Conservation (phyloP, 306 rosid genomes). For the Herpetospermum pedunculosum region DNA sequence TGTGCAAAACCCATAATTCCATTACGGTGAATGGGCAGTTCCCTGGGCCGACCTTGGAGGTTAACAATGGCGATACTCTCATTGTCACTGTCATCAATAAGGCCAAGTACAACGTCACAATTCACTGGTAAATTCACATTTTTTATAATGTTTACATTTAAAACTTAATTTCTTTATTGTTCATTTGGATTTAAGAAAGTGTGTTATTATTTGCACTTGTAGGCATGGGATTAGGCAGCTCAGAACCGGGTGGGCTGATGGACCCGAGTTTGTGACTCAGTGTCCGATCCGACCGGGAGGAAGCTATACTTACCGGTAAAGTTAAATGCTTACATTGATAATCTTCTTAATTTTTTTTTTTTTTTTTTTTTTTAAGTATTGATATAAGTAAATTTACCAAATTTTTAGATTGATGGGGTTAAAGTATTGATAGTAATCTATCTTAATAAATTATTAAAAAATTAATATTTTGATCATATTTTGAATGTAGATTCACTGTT, state of each 20-base stretch:
- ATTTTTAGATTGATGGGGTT: too few relatives aligned
- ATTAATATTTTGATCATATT: neutral
- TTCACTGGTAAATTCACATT: slow-evolving; percentile 56
- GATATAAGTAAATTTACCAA: too few relatives aligned
- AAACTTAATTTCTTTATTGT: too few relatives aligned
- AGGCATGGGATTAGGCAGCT: slow-evolving; percentile 91
- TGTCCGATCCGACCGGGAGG: slow-evolving; percentile 88
- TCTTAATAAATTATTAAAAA: neutral
- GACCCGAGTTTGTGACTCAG: slow-evolving; percentile 89
- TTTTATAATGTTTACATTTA: neutral
- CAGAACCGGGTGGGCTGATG: slow-evolving; percentile 95
- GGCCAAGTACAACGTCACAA: slow-evolving; percentile 77
- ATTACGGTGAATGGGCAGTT: slow-evolving; percentile 84
- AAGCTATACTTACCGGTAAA: slow-evolving; percentile 55
- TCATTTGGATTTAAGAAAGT: too few relatives aligned
- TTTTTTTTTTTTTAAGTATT: too few relatives aligned
- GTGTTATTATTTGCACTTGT: neutral
- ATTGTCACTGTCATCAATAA: slow-evolving; percentile 63
- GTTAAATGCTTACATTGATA: too few relatives aligned
- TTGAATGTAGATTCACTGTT: slow-evolving; percentile 30
- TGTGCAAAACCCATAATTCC: slow-evolving; percentile 72
- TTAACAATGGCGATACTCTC: slow-evolving; percentile 72
- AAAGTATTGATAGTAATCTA: too few relatives aligned
- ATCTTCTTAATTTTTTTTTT: too few relatives aligned
- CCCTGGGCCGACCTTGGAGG: slow-evolving; percentile 89